Base-by-base conservation (phyloP, 2,329 filamentous ascomycete genomes). In the Fusarium hostae region DNA sequence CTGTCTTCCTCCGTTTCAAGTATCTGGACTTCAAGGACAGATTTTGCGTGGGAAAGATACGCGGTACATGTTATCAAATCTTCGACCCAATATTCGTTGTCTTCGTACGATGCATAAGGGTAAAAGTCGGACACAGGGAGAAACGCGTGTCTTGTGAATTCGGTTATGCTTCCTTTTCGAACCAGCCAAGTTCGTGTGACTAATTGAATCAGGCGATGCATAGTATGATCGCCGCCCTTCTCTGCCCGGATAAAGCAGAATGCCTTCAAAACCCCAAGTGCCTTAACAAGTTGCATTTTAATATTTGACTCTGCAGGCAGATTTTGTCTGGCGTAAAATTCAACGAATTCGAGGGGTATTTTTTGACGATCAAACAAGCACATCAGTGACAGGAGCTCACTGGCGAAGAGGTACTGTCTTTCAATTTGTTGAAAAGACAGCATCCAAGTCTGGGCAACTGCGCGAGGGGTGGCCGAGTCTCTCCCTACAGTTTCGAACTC, bases 151-250 rank as follows among this genome's bases (percentile, higher is more conserved):
- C 52, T 41, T 0, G 68, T 59, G 15, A 77, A 79, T 4, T 61
- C 30, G 1, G 9, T 2, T 10, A 69, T 56, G 0, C 5, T 64
- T 3, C 52, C 63, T 34, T 75, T 66, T 0, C 58, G 37, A 0
- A 10, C 10, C 5, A 82, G 61, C 76, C 80, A 82, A 39, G 74
- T 77, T 7, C 65, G 74, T 0, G 79, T 80, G 0, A 78, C 76
- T 9, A 82, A 50, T 16, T 82, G 81, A 1, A 82, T 73, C 0
- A 82, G 78, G 2, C 78, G 77, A 54, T 82, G 80, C 74, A 82
- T 79, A 12, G 78, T 61, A 6, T 78, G 60, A 9, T 41, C 55
- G 0, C 70, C 43, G 1, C 39, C 59, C 2, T 66, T 72, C 22
- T 68, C 72, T 37, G 74, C 68, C 0, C 54, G 60, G 0, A 80